A percentile compares a stretch with the other conserved stretches of the same genome.
Conservation (phyloP, 108 stramenopile species). For the Conticribra weissflogii region DNA sequence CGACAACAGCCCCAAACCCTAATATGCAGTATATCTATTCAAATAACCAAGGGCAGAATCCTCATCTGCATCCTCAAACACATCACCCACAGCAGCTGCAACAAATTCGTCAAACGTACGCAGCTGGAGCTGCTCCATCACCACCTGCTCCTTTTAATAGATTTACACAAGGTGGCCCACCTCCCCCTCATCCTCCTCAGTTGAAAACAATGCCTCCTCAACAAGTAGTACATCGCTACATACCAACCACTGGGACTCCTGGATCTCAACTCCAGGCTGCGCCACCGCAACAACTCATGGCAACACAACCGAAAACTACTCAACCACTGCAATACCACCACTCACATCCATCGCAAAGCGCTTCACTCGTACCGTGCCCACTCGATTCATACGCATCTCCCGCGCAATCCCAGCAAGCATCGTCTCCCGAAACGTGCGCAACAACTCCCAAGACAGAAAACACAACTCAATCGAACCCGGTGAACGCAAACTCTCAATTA, state of each 20-base stretch:
- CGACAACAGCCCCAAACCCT: no score
- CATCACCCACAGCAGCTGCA: neutral
- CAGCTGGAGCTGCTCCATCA: neutral
- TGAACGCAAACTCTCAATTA: neutral
- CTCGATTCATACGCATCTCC: neutral
- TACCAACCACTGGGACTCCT: neutral
- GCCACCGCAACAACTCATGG: neutral
- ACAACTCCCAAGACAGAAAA: neutral
- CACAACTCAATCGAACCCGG: neutral
- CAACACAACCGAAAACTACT: neutral
- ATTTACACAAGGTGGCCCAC: neutral
- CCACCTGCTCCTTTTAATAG: neutral
- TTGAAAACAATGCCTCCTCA: neutral
- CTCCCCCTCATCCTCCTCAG: neutral
- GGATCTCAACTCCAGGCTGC: neutral
- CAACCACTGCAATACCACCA: neutral
- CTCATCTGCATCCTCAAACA: neutral
- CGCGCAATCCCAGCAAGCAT: neutral
- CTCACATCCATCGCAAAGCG: neutral
- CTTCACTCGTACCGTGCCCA: neutral
- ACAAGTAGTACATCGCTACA: neutral
- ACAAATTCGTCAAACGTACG: neutral
- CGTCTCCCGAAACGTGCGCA: neutral
- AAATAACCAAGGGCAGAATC: neutral
- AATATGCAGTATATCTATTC: no score